Evolutionary conservation across 768 basidiomycete species (phyloP).

Genomic region (Dentipellis fragilis): DNA sequence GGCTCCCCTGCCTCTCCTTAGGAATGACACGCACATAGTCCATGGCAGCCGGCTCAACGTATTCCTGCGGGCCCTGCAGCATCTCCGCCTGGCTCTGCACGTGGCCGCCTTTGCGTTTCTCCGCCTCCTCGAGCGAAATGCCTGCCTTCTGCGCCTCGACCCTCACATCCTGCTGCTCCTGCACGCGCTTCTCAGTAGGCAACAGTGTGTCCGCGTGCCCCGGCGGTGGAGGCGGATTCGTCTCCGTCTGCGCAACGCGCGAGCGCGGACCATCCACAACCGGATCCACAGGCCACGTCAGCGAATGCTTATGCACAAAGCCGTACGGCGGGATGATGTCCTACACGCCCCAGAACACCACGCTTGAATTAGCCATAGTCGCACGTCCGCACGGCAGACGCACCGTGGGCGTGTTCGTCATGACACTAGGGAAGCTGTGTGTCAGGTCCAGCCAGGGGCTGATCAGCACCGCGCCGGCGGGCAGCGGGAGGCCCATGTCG

Average conservation of each 20-base stretch:
- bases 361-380: not conserved
- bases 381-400: constrained; percentile 8
- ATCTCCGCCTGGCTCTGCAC: constrained; percentile 2
- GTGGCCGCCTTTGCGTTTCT: not conserved
- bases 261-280: constrained; percentile 16
- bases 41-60: not conserved
- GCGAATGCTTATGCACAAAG: constrained; percentile 49
- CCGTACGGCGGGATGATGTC: constrained; percentile 61
- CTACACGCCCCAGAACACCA: constrained; percentile 20
- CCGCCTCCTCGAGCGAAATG: not conserved
- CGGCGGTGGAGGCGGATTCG: constrained; percentile 36
- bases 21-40: no score
- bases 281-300: constrained; percentile 46
- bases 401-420: constrained; percentile 56
- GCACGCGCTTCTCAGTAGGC: constrained; percentile 22
- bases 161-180: constrained; percentile 10
- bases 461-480: constrained; percentile 69
- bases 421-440: constrained; percentile 70
- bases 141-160: constrained; percentile 15
- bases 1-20: not conserved
- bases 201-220: constrained; percentile 39
- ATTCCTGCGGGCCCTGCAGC: not conserved
- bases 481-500: constrained; percentile 59
- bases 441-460: constrained; percentile 84
- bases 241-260: constrained; percentile 27